Base-by-base conservation (phyloP, 2,329 filamentous ascomycete genomes). In the Trichoderma atrobrunneum region DNA sequence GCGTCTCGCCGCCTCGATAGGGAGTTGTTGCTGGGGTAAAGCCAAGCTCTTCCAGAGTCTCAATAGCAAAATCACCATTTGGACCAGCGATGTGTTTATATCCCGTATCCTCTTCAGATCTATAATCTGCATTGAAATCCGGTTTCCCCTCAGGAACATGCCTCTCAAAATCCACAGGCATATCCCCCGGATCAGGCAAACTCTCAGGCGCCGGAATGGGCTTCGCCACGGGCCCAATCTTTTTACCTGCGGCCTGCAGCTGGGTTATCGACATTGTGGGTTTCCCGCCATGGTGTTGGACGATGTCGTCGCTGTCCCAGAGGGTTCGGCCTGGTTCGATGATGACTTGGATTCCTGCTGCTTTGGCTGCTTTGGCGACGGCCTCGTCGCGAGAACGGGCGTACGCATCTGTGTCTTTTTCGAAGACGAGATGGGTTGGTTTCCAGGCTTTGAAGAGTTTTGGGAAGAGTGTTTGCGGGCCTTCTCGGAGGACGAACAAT, bases 361-460 rank as follows among this genome's bases (percentile, higher is more conserved):
- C 82, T 74, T 86, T 82, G 5, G 92, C 92, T n/a, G 90, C 80
- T 18, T 85, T 80, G 39, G 85, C 80, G 12, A 95, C 86, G 21
- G 83, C 81, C 1, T 84, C 84, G 79, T 95, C 92, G 64, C 92
- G 82, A 54, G 89, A 86, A 18, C 87, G 85, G 5, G 85, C 91
- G 80, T 94, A 94, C 0, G 90, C 85, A 82, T 95, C 92, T 0
- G 91, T 93, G 76, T 94, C 92, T 77, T 91, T 92, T 78, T 95
- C 92, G 76, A 94, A 94, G 0, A 94, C 92, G 6, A 94, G 81
- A 80, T 94, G 92, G 0, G 91, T 92, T 30, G 93, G 89, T 2
- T 87, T 86, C 92, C 92, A 95, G 21, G 87, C 86, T 76, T 89
- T 88, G 84, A 93, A 92, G 1, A 94, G 82, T 79, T 93, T 93